Conservation (phyloP, 1,284 basidiomycete species). For the Grifola frondosa region DNA sequence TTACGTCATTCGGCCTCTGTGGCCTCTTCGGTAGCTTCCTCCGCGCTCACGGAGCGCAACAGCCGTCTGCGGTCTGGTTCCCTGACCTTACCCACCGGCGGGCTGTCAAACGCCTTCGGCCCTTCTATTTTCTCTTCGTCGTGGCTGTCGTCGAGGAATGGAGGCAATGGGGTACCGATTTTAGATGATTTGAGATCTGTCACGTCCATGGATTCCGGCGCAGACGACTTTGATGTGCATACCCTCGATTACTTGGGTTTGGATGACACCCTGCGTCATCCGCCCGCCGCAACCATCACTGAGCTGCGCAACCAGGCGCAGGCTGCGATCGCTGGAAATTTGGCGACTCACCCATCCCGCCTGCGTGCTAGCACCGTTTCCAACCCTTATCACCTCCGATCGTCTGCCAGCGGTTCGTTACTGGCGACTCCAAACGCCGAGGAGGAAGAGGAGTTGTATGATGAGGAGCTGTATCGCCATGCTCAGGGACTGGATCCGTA, state of each 20-base stretch:
- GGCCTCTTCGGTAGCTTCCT: conserved; percentile 59
- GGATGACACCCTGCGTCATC: conserved; percentile 68
- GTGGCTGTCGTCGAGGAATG: conserved; percentile 73
- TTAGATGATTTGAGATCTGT: conserved; percentile 80
- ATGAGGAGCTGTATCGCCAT: conserved; percentile 56
- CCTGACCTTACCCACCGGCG: conserved; percentile 63
- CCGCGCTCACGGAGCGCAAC: conserved; percentile 62
- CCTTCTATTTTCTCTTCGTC: conserved; percentile 84
- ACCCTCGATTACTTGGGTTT: conserved; percentile 94
- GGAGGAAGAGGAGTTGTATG: conserved; percentile 67
- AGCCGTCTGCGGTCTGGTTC: conserved; percentile 89
- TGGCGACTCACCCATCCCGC: conserved; percentile 72
- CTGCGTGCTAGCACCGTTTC: conserved; percentile 90
- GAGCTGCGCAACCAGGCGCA: conserved; percentile 86
- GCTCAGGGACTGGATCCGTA: conserved; percentile 41
- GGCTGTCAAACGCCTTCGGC: conserved; percentile 85
- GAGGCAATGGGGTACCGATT: conserved; percentile 55
- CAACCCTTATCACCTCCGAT: conserved; percentile 70
- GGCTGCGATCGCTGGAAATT: conserved; percentile 80
- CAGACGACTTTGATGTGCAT: conserved; percentile 88
- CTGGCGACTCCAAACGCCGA: conserved; percentile 65
- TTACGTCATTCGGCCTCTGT: conserved; percentile 77
- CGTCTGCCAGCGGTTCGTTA: conserved; percentile 53
- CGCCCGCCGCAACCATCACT: conserved; percentile 78
- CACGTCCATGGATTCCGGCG: conserved; percentile 72